Conservation (phyloP, 2,329 filamentous ascomycete genomes). For the Pseudocercospora fijiensis region DNA sequence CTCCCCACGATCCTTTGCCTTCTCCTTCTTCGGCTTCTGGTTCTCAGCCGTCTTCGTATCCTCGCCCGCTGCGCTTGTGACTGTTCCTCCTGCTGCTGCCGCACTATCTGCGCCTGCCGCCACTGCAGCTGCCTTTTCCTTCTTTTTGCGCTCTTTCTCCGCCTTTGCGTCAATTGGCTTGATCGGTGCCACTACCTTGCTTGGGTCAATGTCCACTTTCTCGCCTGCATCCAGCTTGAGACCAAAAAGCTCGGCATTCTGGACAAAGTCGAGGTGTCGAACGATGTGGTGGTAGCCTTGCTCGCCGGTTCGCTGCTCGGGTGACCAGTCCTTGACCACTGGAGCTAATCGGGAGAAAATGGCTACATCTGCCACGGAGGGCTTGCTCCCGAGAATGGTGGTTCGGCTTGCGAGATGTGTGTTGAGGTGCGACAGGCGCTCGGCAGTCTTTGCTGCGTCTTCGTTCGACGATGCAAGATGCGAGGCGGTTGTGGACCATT, state of each 20-base stretch:
- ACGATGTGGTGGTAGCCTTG: constrained; percentile 88
- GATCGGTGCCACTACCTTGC: constrained; percentile 82
- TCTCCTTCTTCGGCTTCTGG: constrained; percentile 42
- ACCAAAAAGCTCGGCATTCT: constrained; percentile 74
- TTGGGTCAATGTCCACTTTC: constrained; percentile 75
- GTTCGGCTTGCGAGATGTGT: constrained; percentile 83
- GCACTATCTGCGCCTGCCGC: constrained; percentile 54
- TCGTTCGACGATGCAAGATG: constrained; percentile 63
- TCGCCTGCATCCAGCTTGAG: constrained; percentile 68
- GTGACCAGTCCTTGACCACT: constrained; percentile 72
- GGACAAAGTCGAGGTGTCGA: constrained; percentile 88
- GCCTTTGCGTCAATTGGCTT: constrained; percentile 87
- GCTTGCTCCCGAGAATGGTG: constrained; percentile 85
- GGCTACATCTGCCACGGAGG: constrained; percentile 81
- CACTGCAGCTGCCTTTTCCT: constrained; percentile 72
- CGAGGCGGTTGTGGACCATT: constrained; percentile 79
- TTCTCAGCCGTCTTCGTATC: constrained; percentile 49
- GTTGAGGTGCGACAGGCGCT: constrained; percentile 78
- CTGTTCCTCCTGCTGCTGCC: constrained; percentile 47
- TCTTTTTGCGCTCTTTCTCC: constrained; percentile 95
- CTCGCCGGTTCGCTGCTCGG: constrained; percentile 86
- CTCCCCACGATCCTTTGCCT: constrained; percentile 48
- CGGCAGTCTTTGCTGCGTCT: constrained; percentile 56
- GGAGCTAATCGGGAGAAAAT: constrained; percentile 78
- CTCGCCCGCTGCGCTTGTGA: constrained; percentile 42